These are phyloP conservation scores for Boletus smithii DNA, from an alignment of 1,284 basidiomycete genomes.

Conservation along the genomic window DNA sequence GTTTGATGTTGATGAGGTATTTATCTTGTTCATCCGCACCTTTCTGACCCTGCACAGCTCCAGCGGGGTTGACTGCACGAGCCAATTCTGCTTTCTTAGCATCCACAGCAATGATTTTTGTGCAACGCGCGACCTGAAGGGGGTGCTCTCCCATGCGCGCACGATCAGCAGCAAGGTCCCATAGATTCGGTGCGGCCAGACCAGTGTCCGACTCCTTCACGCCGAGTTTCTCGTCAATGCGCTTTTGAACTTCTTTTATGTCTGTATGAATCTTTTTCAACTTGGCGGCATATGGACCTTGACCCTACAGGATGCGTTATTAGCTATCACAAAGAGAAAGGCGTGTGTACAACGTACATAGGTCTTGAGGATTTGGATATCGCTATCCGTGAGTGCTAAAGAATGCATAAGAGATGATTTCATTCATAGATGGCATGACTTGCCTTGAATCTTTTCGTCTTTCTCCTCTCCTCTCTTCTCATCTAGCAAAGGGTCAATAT, in stretches of 20 bases:
- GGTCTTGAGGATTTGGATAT: constrained; percentile 99
- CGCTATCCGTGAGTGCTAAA: constrained; percentile 91
- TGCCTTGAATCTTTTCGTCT: constrained; percentile 90
- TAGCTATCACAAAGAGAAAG: neutral
- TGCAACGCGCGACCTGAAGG: constrained; percentile 95
- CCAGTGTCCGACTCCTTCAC: constrained; percentile 99
- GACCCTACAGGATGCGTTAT: constrained; percentile 59
- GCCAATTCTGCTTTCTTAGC: constrained; percentile 69
- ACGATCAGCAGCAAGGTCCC: constrained; percentile 88
- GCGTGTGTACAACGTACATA: constrained; percentile 55
- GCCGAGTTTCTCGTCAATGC: constrained; percentile 96
- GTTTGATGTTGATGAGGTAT: constrained; percentile 99
- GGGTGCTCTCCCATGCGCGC: constrained; percentile 93
- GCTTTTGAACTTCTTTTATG: constrained; percentile 95
- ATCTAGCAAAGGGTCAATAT: constrained; percentile 43
- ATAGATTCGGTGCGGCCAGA: constrained; percentile 92
- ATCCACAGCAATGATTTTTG: constrained; percentile 93
- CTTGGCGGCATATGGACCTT: constrained; percentile 92
- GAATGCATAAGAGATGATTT: constrained; percentile 12
- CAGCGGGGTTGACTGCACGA: constrained; percentile 65
- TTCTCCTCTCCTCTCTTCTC: constrained; percentile 81
- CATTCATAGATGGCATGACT: constrained; percentile 28
- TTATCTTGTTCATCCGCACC: constrained; percentile 97
- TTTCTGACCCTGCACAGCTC: constrained; percentile 80
- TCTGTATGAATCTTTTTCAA: constrained; percentile 91